A percentile compares a stretch with the other conserved stretches of the same genome.
Conservation (phyloP, 2,329 filamentous ascomycete species). For the Epichloe elymi region DNA sequence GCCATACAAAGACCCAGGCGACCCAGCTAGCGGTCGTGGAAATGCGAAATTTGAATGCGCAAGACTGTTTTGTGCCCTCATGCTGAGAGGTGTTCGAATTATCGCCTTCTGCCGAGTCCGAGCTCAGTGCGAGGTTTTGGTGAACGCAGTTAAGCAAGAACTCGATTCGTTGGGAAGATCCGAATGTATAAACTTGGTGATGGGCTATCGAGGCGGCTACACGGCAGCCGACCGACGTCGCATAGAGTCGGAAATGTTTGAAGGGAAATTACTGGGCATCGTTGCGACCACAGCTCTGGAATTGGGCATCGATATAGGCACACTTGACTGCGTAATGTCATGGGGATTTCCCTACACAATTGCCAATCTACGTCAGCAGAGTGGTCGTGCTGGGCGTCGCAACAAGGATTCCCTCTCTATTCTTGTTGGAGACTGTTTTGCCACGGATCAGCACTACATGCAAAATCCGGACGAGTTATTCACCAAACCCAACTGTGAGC, state of each 20-base stretch:
- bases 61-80: slow-evolving; percentile 76
- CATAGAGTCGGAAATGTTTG: slow-evolving; percentile 95
- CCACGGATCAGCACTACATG: slow-evolving; percentile 95
- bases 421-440: slow-evolving; percentile 76
- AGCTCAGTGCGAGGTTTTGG: slow-evolving; percentile 75
- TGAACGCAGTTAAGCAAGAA: slow-evolving; percentile 68
- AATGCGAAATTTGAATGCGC: slow-evolving; percentile 78
- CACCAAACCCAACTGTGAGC: slow-evolving; percentile 74
- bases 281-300: slow-evolving; percentile 89
- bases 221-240: slow-evolving; percentile 76
- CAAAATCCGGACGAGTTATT: slow-evolving; percentile 89
- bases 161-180: slow-evolving; percentile 57
- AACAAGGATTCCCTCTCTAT: slow-evolving; percentile 91
- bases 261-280: slow-evolving; percentile 83
- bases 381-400: slow-evolving; percentile 76
- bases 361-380: slow-evolving; percentile 87
- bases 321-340: slow-evolving; percentile 83
- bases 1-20: slow-evolving; percentile 77
- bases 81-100: slow-evolving; percentile 76
- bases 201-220: slow-evolving; percentile 93
- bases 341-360: slow-evolving; percentile 95
- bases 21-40: slow-evolving; percentile 75
- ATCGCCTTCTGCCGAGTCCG: slow-evolving; percentile 88
- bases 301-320: slow-evolving; percentile 88
- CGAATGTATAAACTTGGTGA: slow-evolving; percentile 68